Conservation (phyloP, 306 rosid species). For the Sicyos edulis region DNA sequence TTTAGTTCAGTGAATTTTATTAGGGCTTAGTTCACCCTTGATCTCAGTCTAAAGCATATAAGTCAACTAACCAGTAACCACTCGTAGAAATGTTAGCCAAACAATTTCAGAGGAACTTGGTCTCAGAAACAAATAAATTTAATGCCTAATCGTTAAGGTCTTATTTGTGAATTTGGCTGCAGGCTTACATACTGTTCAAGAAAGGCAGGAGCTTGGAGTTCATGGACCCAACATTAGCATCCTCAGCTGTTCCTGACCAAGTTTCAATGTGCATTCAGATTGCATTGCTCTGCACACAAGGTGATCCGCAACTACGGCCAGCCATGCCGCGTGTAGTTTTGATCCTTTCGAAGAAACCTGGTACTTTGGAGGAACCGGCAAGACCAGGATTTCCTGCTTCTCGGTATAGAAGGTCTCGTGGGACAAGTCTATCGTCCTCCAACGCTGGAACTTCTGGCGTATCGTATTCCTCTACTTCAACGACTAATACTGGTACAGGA, state of each 20-base stretch:
- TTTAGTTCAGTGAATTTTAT: background rate
- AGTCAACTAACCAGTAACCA: background rate
- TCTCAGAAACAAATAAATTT: background rate
- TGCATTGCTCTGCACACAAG: constrained; percentile 49
- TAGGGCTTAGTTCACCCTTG: too few species aligned
- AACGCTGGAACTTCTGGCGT: constrained; percentile 42
- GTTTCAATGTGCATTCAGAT: constrained; percentile 47
- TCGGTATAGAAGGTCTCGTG: constrained; percentile 50
- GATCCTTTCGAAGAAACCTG: constrained; percentile 60
- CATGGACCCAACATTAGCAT: constrained; percentile 50
- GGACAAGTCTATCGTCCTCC: constrained; percentile 39
- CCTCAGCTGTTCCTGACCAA: constrained; percentile 47
- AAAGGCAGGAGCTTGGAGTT: constrained; percentile 70
- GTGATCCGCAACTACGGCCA: constrained; percentile 68
- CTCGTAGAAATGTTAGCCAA: background rate
- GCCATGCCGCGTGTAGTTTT: constrained; percentile 71
- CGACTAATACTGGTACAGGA: constrained; percentile 22
- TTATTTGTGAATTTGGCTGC: background rate
- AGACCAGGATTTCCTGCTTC: constrained; percentile 68
- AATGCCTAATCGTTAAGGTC: background rate
- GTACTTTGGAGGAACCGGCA: constrained; percentile 62
- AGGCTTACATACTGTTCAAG: constrained; percentile 86
- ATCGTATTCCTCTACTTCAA: constrained; percentile 37
- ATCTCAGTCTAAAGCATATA: constrained; percentile 3
- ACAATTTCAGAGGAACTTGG: background rate